Conservation (phyloP, 148 eudicot genomes). For the Rhododendron ferrugineum region DNA sequence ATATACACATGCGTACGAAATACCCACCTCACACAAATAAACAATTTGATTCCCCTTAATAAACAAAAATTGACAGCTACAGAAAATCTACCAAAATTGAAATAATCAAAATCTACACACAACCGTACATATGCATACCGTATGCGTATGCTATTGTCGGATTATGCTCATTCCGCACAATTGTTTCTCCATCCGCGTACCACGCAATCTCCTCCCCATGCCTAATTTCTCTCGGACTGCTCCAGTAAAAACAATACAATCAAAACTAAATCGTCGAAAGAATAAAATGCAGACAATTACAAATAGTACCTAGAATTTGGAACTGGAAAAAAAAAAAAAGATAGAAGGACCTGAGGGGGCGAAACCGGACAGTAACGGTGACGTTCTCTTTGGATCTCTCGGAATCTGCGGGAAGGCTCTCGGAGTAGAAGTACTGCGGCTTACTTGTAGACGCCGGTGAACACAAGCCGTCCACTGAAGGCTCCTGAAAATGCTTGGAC, state of each 20-base stretch:
- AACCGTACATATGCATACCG: slow-evolving; percentile 35
- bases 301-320: background rate
- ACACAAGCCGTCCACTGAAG: slow-evolving; percentile 46
- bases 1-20: background rate
- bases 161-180: slow-evolving; percentile 83
- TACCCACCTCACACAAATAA: background rate
- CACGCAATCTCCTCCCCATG: slow-evolving; percentile 97
- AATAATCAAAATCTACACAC: background rate
- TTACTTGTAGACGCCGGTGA: slow-evolving; percentile 74
- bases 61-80: background rate
- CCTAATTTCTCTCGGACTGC: slow-evolving; percentile 88
- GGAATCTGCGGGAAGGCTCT: slow-evolving; percentile 33
- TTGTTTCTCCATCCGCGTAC: slow-evolving; percentile 97
- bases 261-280: slow-evolving; percentile 14
- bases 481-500: slow-evolving; percentile 54
- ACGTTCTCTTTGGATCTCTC: slow-evolving; percentile 92
- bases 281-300: background rate
- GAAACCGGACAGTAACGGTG: slow-evolving; percentile 92
- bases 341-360: slow-evolving; percentile 75
- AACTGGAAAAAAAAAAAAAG: background rate
- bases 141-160: slow-evolving; percentile 85
- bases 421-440: slow-evolving; percentile 41
- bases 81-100: background rate
- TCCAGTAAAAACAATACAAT: slow-evolving; percentile 11
- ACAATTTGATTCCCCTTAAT: background rate